Conservation (phyloP, 345 rosid genomes). For the Lumnitzera littorea region DNA sequence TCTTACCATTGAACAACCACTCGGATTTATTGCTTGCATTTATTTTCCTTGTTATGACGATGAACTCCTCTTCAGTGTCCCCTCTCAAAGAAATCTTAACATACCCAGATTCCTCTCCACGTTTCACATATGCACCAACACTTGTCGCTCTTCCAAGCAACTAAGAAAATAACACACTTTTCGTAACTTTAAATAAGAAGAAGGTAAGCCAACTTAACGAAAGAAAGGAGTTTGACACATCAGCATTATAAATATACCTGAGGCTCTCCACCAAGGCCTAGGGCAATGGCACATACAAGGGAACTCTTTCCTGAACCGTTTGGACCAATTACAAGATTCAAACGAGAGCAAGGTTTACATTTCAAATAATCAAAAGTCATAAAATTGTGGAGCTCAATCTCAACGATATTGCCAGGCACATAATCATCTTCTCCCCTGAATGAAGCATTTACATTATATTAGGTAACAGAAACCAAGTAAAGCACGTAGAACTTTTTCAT, state of each 20-base stretch:
- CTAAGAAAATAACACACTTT: conserved; percentile 27
- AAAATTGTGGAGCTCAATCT: conserved; percentile 80
- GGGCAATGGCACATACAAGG: conserved; percentile 93
- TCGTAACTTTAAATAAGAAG: background rate
- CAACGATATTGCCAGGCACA: conserved; percentile 74
- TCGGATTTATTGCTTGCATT: conserved; percentile 81
- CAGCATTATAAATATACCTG: conserved; percentile 40
- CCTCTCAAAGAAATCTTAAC: conserved; percentile 78
- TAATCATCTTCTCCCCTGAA: conserved; percentile 87
- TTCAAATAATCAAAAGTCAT: conserved; percentile 76
- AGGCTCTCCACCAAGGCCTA: conserved; percentile 91
- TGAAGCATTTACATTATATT: background rate
- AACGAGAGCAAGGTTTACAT: conserved; percentile 80
- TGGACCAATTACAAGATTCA: conserved; percentile 93
- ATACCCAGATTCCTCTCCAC: conserved; percentile 70
- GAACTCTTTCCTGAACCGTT: conserved; percentile 98
- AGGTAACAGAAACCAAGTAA: background rate
- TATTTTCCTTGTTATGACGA: conserved; percentile 59
- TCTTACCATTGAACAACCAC: conserved; percentile 77
- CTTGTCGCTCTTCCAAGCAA: conserved; percentile 87
- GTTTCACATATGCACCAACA: conserved; percentile 88
- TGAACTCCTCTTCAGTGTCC: conserved; percentile 36
- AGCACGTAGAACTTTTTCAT: background rate
- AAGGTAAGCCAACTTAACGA: background rate
- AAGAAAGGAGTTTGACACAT: background rate